Base-by-base conservation (phyloP, 345 rosid genomes). In the Heritiera littoralis region DNA sequence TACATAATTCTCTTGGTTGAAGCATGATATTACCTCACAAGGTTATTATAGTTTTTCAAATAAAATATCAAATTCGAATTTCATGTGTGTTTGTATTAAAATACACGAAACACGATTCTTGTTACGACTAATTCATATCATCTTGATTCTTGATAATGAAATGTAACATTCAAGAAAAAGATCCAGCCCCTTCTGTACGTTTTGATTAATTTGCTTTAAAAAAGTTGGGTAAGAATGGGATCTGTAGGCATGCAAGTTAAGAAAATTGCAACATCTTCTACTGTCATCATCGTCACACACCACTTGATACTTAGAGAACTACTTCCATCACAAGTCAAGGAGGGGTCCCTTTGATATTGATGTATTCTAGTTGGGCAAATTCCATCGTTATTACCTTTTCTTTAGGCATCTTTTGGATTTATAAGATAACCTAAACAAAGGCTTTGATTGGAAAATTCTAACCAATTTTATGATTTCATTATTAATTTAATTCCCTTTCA, bases 341-440 rank as follows among this genome's bases (percentile, higher is more conserved):
- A 11, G 40, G n/a, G 49, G 18, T 11, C 69, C 78, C 49, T 41
- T 75, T 61, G 78, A 75, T 41, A 59, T 60, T 75, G 78, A 75
- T 75, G 78, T 28, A 45, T 75, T 75, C 38, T 61, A 32, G 78
- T 61, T 75, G 78, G 61, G 78, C 58, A 75, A 66, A 75, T 75
- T 75, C 69, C 32, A 61, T 75, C 78, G 46, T 75, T 23, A 75
- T 46, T 61, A 61, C 40, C 56, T 9, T 60, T 46, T 60, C 32
- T 49, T 28, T 23, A 17, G 65, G 79, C 58, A 74, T 77, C 41
- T 80, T 2, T 59, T 49, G 41, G 77, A 80, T 20, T 61, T 58
- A 7, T 41, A 58, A 74, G 83, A 71, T 79, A 72, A 59, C 77
- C 74, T 70, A 71, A 72, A 69, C 68, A 38, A 58, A 63, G 81